phyloP scores from a whole-genome alignment of 1,139 yeast species.

The Debaryomyces udenii region DNA sequence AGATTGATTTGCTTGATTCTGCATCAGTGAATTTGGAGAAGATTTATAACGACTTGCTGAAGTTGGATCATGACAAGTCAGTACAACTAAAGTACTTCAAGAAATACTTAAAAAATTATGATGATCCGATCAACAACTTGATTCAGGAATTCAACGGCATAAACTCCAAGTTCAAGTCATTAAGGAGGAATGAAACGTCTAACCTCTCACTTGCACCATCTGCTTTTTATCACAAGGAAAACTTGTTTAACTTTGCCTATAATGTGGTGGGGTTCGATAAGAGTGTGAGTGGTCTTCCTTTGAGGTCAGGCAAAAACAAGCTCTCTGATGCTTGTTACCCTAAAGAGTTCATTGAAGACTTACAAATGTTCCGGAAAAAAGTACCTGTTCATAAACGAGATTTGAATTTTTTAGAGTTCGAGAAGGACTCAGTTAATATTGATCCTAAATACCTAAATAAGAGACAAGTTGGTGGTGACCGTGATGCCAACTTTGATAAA shows the following conservation, averaged over 20 bases:
- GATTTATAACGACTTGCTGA: slow-evolving; percentile 35
- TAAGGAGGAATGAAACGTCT: slow-evolving; percentile 39
- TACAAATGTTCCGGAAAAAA: slow-evolving; percentile 34
- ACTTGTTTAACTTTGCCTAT: slow-evolving; percentile 38
- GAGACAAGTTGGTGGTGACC: slow-evolving; percentile 11
- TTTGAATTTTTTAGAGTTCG: slow-evolving; percentile 40
- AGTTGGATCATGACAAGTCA: slow-evolving; percentile 42
- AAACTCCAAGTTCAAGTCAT: slow-evolving; percentile 36
- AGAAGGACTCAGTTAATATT: slow-evolving; percentile 24
- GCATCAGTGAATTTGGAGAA: slow-evolving; percentile 25
- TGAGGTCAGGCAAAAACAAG: slow-evolving; percentile 31
- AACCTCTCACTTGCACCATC: slow-evolving; percentile 32
- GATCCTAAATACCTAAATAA: slow-evolving; percentile 21
- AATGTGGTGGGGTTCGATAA: slow-evolving; percentile 51
- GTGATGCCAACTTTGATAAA: slow-evolving; percentile 9
- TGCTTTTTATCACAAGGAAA: slow-evolving; percentile 32
- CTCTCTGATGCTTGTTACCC: slow-evolving; percentile 28
- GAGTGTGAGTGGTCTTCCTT: slow-evolving; percentile 44
- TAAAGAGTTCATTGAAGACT: slow-evolving; percentile 45
- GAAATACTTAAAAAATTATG: slow-evolving; percentile 34
- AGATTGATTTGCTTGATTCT: slow-evolving; percentile 36
- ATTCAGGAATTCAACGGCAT: slow-evolving; percentile 44
- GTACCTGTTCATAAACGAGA: slow-evolving; percentile 43
- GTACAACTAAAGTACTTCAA: slow-evolving; percentile 44
- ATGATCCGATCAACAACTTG: slow-evolving; percentile 36